Base-by-base conservation (phyloP, 805 yeast genomes). In the Lipomyces kockii region DNA sequence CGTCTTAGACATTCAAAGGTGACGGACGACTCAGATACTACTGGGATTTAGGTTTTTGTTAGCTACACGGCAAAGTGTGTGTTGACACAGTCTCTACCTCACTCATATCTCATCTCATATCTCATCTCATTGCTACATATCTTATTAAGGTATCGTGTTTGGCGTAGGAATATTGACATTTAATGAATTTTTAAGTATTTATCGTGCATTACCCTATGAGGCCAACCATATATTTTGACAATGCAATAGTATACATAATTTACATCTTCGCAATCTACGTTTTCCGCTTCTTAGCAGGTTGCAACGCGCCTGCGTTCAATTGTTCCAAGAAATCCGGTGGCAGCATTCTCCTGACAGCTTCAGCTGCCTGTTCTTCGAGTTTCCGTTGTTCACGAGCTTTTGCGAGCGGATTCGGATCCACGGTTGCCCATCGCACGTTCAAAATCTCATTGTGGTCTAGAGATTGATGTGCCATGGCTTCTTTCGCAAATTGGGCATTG, bases 401-500 rank as follows among this genome's bases (percentile, higher is more conserved):
- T 2, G 91, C 88, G 3, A 78, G 78, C 0, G 95, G 95, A 74
- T 89, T 89, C 1, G 97, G 96, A 76, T 92, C 97, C 55, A 90
- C 94, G 68, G 86, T 86, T 0, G 98, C 97, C 98, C 98, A 93
- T 70, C 91, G 83, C 0, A 93, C 85, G 67, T 83, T 84, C 56
- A 93, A 78, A 0, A 88, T 84, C 69, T 90, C 97, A 65, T 85
- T 83, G 55, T 84, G 87, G 62, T 87, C 84, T 7, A 93, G 76
- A 8, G 90, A 83, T 76, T 94, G 98, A 56, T 88, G 88, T 52
- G 89, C 85, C 97, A 94, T 91, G 0, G 97, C 97, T 77, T 94
- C 98, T 74, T 91, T 91, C 0, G 97, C 97, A 81, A 94, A 95
- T 77, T 94, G 98, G 0, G 98, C 98, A 75, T 85, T 88, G 25